A percentile compares a stretch with the other conserved stretches of the same genome.
Evolutionary conservation across 768 basidiomycete species (phyloP).

Genomic region (Leucogyrophana mollusca): DNA sequence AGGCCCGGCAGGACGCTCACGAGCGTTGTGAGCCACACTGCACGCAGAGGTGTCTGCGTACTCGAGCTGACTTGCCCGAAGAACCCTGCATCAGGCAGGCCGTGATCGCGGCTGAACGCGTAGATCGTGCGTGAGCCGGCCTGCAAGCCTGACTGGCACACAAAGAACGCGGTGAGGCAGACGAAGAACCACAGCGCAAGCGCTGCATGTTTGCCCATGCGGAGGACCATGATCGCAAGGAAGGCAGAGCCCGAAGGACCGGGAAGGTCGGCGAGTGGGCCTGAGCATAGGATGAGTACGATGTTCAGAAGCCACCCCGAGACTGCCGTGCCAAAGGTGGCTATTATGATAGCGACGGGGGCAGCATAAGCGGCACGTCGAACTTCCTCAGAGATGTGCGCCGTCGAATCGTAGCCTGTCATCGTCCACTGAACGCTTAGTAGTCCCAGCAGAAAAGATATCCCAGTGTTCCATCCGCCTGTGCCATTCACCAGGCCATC

Average conservation of each 20-base stretch:
- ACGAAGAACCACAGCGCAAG: constrained; percentile 58
- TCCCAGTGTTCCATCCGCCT: constrained; percentile 39
- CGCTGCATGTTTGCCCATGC: constrained; percentile 50
- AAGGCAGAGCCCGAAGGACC: constrained; percentile 55
- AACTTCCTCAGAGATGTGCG: constrained; percentile 42
- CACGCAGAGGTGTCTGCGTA: constrained; percentile 55
- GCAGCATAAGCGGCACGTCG: constrained; percentile 50
- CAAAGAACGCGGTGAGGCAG: constrained; percentile 63
- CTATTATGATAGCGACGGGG: constrained; percentile 42
- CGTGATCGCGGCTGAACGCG: constrained; percentile 55
- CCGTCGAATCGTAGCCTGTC: constrained; percentile 30
- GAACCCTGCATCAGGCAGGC: constrained; percentile 56
- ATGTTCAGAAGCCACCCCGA: constrained; percentile 69
- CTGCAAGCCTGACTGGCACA: constrained; percentile 49
- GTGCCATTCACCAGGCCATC: constrained; percentile 37
- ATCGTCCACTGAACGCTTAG: constrained; percentile 50
- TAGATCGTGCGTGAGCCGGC: constrained; percentile 58
- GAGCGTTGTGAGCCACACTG: constrained; percentile 52
- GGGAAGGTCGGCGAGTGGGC: constrained; percentile 45
- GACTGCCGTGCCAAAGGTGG: constrained; percentile 45
- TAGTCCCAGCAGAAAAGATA: constrained; percentile 45
- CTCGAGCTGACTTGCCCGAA: constrained; percentile 46
- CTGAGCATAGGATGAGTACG: constrained; percentile 57
- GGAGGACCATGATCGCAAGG: constrained; percentile 53
- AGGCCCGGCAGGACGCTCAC: constrained; percentile 43